Evolutionary conservation across 106 monocot species (phyloP).

Genomic region (Apostasia ramifera): DNA sequence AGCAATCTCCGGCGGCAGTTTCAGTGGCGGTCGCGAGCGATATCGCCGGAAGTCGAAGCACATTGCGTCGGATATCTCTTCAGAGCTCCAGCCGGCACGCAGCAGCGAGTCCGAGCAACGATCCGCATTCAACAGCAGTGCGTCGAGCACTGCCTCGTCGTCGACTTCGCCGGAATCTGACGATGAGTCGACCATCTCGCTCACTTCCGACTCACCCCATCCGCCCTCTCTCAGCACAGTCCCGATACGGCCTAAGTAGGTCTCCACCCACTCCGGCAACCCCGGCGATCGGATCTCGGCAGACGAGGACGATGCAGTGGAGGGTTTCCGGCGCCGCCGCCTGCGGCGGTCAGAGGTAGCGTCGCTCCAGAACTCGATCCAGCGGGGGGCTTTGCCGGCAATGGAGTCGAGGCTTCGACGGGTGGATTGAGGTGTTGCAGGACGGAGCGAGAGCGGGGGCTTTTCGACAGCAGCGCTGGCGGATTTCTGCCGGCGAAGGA

Average conservation of each 20-base stretch:
- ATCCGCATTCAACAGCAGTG: conserved; percentile 28
- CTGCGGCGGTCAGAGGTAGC: conserved; percentile 13
- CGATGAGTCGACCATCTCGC: conserved; percentile 36
- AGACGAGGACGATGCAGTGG: conserved; percentile 1
- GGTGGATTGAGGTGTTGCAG: not conserved
- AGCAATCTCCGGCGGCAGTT: conserved; percentile 23
- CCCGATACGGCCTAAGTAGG: conserved; percentile 24
- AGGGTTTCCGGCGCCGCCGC: not conserved
- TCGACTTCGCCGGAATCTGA: conserved; percentile 7
- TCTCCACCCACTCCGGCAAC: conserved; percentile 28
- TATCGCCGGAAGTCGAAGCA: conserved; percentile 11
- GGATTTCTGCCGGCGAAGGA: conserved; percentile 7
- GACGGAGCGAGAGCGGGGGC: not conserved
- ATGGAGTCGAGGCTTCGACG: conserved; percentile 22
- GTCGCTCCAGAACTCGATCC: conserved; percentile 65
- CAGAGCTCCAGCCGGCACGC: conserved; percentile 46
- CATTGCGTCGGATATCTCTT: conserved; percentile 34
- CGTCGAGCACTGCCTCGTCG: conserved; percentile 22
- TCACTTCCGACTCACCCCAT: conserved; percentile 34
- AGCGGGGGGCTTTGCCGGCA: conserved; percentile 19
- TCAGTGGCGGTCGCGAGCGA: not conserved
- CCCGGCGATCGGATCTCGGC: conserved; percentile 19
- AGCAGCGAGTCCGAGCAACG: conserved; percentile 31
- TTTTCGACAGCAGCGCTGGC: not conserved
- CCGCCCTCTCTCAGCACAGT: conserved; percentile 25